Percentiles rank a stretch among this genome's conserved stretches.
These are phyloP conservation scores for Coemansia sp. DNA, from an alignment of 192 early-diverging fungal genomes.

Conservation along the genomic window DNA sequence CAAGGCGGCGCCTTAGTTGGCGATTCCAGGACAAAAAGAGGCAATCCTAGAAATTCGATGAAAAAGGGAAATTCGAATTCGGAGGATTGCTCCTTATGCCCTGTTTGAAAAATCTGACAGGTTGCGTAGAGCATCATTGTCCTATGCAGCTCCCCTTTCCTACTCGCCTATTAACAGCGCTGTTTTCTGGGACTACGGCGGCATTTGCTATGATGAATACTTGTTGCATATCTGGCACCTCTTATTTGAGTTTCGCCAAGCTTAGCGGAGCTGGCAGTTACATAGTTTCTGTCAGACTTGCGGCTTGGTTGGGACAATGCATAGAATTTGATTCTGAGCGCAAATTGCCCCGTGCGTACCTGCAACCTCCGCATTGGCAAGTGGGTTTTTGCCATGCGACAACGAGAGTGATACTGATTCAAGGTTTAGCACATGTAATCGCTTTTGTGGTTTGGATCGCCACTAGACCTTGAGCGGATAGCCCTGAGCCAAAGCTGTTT, in stretches of 20 bases:
- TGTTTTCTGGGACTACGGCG: background rate
- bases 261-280: conserved; percentile 2
- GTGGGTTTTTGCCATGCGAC: too few relatives aligned
- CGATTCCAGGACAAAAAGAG: background rate
- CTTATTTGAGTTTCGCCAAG: conserved; percentile 55
- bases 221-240: conserved; percentile 57
- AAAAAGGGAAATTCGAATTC: background rate
- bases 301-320: conserved; percentile 23
- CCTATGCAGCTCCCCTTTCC: background rate
- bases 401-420: too few relatives aligned
- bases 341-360: background rate
- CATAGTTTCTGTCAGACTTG: conserved; percentile 11
- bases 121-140: too few relatives aligned
- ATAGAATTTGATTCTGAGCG: conserved; percentile 38
- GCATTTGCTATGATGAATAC: conserved; percentile 50
- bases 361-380: background rate
- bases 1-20: background rate
- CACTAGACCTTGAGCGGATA: too few relatives aligned
- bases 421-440: too few relatives aligned
- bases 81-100: background rate
- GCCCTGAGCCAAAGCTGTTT: too few relatives aligned
- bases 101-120: background rate
- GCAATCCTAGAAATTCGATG: background rate
- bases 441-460: too few relatives aligned
- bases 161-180: background rate